Percentiles rank a stretch among this genome's conserved stretches.
Conservation (phyloP, 345 rosid genomes). For the Salix exigua region DNA sequence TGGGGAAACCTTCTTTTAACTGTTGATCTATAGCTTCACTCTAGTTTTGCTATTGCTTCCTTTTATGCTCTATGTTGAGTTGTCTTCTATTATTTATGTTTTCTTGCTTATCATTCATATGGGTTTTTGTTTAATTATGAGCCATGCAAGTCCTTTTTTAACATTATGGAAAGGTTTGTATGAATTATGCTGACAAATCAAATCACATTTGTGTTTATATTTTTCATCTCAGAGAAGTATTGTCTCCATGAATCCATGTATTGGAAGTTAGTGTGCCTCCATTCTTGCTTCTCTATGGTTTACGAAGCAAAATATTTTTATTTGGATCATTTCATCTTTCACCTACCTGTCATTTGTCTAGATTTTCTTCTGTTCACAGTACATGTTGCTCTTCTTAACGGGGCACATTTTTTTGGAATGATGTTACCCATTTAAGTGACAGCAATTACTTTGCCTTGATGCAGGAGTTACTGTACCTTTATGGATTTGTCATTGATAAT, state of each 20-base stretch:
- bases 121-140: too few relatives aligned
- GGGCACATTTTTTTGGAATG: neutral
- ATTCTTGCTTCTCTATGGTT: too few relatives aligned
- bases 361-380: neutral
- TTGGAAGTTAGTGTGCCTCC: too few relatives aligned
- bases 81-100: neutral
- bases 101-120: neutral
- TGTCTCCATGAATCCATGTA: too few relatives aligned
- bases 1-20: neutral
- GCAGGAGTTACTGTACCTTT: constrained; percentile 92
- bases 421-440: neutral
- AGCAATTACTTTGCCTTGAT: constrained; percentile 3
- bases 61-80: neutral
- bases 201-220: too few relatives aligned
- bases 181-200: too few relatives aligned
- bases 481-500: constrained; percentile 78
- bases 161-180: too few relatives aligned
- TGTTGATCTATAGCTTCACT: neutral
- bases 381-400: neutral
- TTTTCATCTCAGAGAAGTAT: too few relatives aligned
- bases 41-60: neutral
- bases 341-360: neutral
- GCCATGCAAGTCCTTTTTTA: too few relatives aligned
- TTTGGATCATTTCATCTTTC: neutral
- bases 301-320: neutral